Conservation (phyloP, 768 basidiomycete genomes). For the Boletus subcaerulescens region DNA sequence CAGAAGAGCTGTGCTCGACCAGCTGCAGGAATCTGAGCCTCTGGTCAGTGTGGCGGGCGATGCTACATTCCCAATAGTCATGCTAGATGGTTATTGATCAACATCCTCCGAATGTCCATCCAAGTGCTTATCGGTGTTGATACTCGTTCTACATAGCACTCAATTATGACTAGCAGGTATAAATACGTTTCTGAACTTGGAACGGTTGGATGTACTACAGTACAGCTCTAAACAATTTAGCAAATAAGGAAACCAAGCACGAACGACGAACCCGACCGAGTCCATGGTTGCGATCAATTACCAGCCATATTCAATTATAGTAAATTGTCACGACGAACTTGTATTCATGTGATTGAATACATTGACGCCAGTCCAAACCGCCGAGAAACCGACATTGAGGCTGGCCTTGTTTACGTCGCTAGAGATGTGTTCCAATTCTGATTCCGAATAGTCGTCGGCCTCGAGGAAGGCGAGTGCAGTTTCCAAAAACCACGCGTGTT, state of each 20-base stretch:
- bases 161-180: neutral
- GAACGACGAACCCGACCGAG: no score
- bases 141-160: neutral
- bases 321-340: constrained; percentile 2
- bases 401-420: constrained; percentile 7
- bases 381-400: constrained; percentile 21
- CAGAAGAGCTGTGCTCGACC: constrained; percentile 49
- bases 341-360: constrained; percentile 19
- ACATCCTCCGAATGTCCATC: neutral
- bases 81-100: constrained; percentile 27
- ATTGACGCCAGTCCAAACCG: constrained; percentile 30
- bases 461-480: constrained; percentile 86
- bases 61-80: constrained; percentile 8
- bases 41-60: constrained; percentile 28
- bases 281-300: neutral
- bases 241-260: constrained; percentile 18
- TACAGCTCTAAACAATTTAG: constrained; percentile 15
- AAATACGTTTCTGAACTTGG: neutral
- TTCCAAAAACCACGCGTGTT: constrained; percentile 94
- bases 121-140: neutral
- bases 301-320: neutral
- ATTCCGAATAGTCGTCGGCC: constrained; percentile 66
- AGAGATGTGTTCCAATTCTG: constrained; percentile 21
- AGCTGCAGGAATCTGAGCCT: constrained; percentile 36
- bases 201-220: constrained; percentile 7